Conservation (phyloP, 1,284 basidiomycete genomes). For the Ustilago crameri region DNA sequence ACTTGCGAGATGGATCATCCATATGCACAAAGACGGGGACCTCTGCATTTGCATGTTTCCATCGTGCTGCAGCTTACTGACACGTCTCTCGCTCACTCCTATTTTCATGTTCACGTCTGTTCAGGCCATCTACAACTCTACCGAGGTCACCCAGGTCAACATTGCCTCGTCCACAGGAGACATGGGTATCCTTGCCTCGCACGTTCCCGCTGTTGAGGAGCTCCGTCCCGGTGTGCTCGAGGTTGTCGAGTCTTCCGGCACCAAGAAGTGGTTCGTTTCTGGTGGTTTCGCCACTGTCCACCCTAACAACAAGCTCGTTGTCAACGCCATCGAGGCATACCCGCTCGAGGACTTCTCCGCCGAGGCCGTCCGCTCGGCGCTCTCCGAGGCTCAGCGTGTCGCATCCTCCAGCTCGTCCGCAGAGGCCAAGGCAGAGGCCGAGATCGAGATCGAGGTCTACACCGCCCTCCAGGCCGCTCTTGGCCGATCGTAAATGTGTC, state of each 20-base stretch:
- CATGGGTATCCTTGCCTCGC: constrained; percentile 67
- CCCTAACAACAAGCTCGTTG: constrained; percentile 93
- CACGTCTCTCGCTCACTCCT: background rate
- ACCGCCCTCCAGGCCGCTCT: constrained; percentile 91
- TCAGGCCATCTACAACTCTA: constrained; percentile 59
- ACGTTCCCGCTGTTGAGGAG: constrained; percentile 67
- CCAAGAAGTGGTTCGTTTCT: constrained; percentile 75
- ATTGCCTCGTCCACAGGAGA: constrained; percentile 63
- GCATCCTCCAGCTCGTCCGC: constrained; percentile 85
- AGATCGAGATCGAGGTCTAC: constrained; percentile 94
- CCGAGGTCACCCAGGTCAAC: constrained; percentile 65
- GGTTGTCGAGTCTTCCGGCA: constrained; percentile 64
- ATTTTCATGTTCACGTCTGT: background rate
- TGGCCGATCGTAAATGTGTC: constrained; percentile 44
- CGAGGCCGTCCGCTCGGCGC: constrained; percentile 87
- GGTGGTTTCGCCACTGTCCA: constrained; percentile 98
- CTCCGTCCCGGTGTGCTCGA: constrained; percentile 66
- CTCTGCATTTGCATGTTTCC: background rate
- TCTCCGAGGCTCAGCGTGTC: constrained; percentile 88
- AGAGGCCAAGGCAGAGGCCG: constrained; percentile 91
- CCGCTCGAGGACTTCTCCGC: constrained; percentile 88
- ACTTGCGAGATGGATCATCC: too few species aligned
- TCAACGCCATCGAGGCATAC: constrained; percentile 97
- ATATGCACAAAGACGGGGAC: too few species aligned
- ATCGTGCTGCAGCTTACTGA: constrained; percentile 6